Evolutionary conservation across 306 rosid species (phyloP).

Genomic region (Corylus avellana): DNA sequence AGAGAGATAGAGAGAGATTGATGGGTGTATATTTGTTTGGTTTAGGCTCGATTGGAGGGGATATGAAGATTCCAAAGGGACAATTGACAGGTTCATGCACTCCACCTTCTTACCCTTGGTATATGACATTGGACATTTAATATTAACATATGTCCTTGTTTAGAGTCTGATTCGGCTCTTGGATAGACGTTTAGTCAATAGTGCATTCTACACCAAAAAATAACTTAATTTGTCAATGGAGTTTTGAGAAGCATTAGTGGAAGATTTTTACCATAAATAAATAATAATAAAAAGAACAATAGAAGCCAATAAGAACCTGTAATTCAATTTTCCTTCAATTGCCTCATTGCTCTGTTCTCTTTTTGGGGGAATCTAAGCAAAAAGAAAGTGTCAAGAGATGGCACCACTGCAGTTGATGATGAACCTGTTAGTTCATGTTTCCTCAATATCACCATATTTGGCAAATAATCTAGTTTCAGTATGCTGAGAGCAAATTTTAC

Average conservation of each 20-base stretch:
- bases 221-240: too few species aligned
- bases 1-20: not conserved
- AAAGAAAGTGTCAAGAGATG: not conserved
- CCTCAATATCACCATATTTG: not conserved
- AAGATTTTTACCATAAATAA: not conserved
- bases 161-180: not conserved
- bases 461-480: not conserved
- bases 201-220: not conserved
- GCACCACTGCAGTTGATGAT: not conserved
- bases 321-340: too few species aligned
- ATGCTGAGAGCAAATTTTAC: not conserved
- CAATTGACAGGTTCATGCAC: constrained; percentile 16
- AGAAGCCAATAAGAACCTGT: too few species aligned
- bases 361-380: not conserved
- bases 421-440: not conserved
- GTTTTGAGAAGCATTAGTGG: too few species aligned
- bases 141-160: not conserved
- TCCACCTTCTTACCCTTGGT: not conserved
- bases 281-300: too few species aligned
- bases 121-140: not conserved
- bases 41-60: not conserved
- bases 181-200: not conserved
- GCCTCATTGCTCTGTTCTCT: not conserved
- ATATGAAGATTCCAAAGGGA: not conserved
- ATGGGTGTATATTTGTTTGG: not conserved